Evolutionary conservation across 805 yeast species (phyloP).

Genomic region (Candida sanyiensis): DNA sequence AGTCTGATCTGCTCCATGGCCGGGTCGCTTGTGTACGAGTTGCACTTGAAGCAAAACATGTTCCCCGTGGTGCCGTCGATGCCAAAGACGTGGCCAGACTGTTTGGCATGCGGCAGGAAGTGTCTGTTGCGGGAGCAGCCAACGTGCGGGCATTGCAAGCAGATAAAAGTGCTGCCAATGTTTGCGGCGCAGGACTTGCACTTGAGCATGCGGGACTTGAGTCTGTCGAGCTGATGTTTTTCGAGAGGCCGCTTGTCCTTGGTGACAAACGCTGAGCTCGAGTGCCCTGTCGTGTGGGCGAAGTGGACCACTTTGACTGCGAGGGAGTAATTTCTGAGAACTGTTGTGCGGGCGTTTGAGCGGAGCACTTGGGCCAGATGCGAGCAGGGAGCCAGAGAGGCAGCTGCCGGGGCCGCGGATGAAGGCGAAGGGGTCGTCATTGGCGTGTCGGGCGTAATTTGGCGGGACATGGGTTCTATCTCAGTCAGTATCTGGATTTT

Average conservation of each 20-base stretch:
- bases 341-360: slow-evolving; percentile 25
- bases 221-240: slow-evolving; percentile 32
- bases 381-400: slow-evolving; percentile 2
- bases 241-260: slow-evolving; percentile 26
- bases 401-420: not conserved
- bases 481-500: too few relatives aligned
- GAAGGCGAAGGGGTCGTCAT: slow-evolving; percentile 1
- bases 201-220: slow-evolving; percentile 39
- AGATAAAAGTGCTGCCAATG: slow-evolving; percentile 43
- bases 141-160: slow-evolving; percentile 72
- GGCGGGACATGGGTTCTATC: not conserved
- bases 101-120: slow-evolving; percentile 41
- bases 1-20: slow-evolving; percentile 47
- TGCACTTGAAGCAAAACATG: slow-evolving; percentile 75
- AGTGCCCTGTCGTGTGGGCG: too few relatives aligned
- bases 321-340: slow-evolving; percentile 23
- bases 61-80: slow-evolving; percentile 65
- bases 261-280: too few relatives aligned
- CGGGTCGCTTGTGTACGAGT: slow-evolving; percentile 60
- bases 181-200: slow-evolving; percentile 46
- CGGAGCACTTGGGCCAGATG: slow-evolving; percentile 22
- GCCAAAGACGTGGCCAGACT: slow-evolving; percentile 50
- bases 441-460: slow-evolving; percentile 1
- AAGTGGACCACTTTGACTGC: slow-evolving; percentile 22
- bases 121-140: slow-evolving; percentile 57